Conservation (phyloP, 2,329 filamentous ascomycete species). For the Phaeosphaeria sp. region DNA sequence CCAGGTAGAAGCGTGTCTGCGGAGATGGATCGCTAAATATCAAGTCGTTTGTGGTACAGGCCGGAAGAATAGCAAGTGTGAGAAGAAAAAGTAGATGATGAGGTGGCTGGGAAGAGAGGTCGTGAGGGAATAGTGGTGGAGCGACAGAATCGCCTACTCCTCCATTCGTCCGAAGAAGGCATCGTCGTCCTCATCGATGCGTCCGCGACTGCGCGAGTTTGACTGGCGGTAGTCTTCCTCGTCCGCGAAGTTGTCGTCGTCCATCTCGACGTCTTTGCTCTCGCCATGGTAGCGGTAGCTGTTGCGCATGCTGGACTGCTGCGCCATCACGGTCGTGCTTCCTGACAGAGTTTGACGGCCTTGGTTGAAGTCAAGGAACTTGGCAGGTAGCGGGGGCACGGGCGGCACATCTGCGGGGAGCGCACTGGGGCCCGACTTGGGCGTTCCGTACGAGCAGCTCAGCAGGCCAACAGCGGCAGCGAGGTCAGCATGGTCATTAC, state of each 20-base stretch:
- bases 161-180: conserved; percentile 98
- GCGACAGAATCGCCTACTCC: conserved; percentile 55
- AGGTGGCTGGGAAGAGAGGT: conserved; percentile 1
- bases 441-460: conserved; percentile 88
- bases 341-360: conserved; percentile 59
- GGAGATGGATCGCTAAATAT: conserved; percentile 48
- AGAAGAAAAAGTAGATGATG: conserved; percentile 12
- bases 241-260: conserved; percentile 66
- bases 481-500: conserved; percentile 75
- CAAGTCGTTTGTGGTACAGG: conserved; percentile 46
- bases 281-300: conserved; percentile 62
- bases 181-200: conserved; percentile 89
- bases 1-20: conserved; percentile 33
- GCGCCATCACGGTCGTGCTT: conserved; percentile 60
- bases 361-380: conserved; percentile 71
- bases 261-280: conserved; percentile 57
- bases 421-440: conserved; percentile 67
- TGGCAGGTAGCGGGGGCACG: conserved; percentile 83
- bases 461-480: conserved; percentile 89
- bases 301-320: conserved; percentile 67
- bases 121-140: background rate
- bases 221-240: conserved; percentile 68
- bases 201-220: conserved; percentile 55
- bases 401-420: conserved; percentile 79
- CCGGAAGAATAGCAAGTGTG: conserved; percentile 22